Conservation (phyloP, 108 stramenopile species). For the Parietichytrium sp. region DNA sequence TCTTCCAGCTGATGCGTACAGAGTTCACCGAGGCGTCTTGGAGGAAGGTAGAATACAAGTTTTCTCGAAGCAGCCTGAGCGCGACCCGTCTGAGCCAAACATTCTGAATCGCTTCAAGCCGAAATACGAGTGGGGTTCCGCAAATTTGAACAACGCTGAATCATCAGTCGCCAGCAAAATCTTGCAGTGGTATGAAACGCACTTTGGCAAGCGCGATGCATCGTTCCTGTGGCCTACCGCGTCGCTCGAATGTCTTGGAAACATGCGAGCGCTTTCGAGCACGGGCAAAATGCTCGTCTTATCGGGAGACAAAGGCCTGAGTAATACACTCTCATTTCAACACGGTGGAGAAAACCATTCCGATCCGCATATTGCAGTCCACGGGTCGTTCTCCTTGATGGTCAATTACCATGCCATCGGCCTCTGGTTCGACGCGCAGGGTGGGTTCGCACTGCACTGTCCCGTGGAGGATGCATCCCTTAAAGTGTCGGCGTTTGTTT, state of each 20-base stretch:
- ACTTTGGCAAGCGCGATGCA: slow-evolving; percentile 58
- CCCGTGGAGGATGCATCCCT: slow-evolving; percentile 66
- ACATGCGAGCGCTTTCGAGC: neutral
- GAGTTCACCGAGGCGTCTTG: slow-evolving; percentile 52
- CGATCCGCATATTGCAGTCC: slow-evolving; percentile 74
- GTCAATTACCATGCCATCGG: slow-evolving; percentile 77
- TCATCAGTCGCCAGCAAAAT: slow-evolving; percentile 35
- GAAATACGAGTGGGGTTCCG: neutral
- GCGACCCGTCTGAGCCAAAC: slow-evolving; percentile 65
- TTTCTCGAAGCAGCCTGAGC: slow-evolving; percentile 47
- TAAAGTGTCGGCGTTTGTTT: slow-evolving; percentile 58
- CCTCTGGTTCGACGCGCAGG: slow-evolving; percentile 62
- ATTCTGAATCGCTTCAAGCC: slow-evolving; percentile 57
- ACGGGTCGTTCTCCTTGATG: slow-evolving; percentile 71
- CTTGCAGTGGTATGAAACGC: slow-evolving; percentile 55
- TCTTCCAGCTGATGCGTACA: slow-evolving; percentile 66
- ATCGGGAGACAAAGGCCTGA: slow-evolving; percentile 26
- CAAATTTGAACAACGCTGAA: slow-evolving; percentile 47
- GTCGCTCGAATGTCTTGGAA: slow-evolving; percentile 56
- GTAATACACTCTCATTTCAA: slow-evolving; percentile 15
- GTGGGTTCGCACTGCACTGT: slow-evolving; percentile 65
- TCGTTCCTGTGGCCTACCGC: slow-evolving; percentile 68
- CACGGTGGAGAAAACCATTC: neutral
- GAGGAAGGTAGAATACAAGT: slow-evolving; percentile 62
- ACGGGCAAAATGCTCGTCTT: slow-evolving; percentile 43